Evolutionary conservation across 2,329 filamentous ascomycete species (phyloP), one percentile per base, ranked within the genome.

Genomic region (Microcyclospora pomicola): DNA sequence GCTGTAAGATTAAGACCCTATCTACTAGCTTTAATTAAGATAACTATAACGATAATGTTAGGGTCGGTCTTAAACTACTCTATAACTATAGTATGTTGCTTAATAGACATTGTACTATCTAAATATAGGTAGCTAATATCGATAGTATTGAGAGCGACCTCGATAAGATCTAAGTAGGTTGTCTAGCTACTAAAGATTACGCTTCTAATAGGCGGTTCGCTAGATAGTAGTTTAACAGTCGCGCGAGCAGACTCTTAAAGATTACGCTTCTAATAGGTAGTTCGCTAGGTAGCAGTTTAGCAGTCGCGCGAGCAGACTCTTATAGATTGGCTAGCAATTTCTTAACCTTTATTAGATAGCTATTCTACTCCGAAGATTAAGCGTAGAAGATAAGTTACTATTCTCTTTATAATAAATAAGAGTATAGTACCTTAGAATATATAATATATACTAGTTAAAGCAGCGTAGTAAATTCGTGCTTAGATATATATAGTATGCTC

Each of bases 171-270:
- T 12, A 98, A 73, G 55, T 96, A 87, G 0, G 82, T 80, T 0
- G 91, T 96, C 87, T 91, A 96, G n/a, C 79, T 80, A 0, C 86
- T 94, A 61, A 96, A 96, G 5, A 98, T 77, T 11, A 98, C 86
- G 16, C 84, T 65, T 43, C 42, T 96, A 61, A 84, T 81, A 0
- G 87, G 87, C 0, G 75, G n/a, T n/a, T n/a, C n/a, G n/a, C n/a
- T n/a, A n/a, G n/a, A n/a, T n/a, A n/a, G n/a, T n/a, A n/a, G n/a
- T n/a, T n/a, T n/a, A n/a, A n/a, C n/a, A n/a, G n/a, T n/a, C n/a
- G n/a, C n/a, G n/a, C n/a, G n/a, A n/a, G n/a, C n/a, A n/a, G n/a
- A n/a, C n/a, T n/a, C n/a, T n/a, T n/a, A n/a, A n/a, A n/a, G n/a
- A n/a, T n/a, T n/a, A n/a, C n/a, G n/a, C n/a, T n/a, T n/a, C n/a